These are phyloP conservation scores for Dentiscutata heterogama DNA, from an alignment of 371 early-diverging fungal genomes.

Conservation along the genomic window DNA sequence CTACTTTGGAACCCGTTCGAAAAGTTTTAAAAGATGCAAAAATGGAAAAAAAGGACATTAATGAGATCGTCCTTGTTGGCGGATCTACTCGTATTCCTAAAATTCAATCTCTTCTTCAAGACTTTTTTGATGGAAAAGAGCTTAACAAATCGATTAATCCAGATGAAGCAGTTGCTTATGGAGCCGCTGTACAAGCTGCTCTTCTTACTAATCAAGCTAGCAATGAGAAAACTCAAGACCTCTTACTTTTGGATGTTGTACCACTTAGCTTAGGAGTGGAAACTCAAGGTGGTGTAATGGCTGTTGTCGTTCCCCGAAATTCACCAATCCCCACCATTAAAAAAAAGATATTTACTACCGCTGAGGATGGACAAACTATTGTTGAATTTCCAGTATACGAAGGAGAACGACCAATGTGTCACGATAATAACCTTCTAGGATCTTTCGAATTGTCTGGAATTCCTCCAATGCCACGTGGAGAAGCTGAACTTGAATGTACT, in stretches of 20 bases:
- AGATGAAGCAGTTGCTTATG: constrained; percentile 96
- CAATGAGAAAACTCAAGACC: constrained; percentile 73
- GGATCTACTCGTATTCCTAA: constrained; percentile 99
- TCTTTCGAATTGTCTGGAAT: constrained; percentile 90
- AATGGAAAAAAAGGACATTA: constrained; percentile 70
- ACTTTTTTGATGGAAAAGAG: constrained; percentile 91
- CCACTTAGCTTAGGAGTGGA: constrained; percentile 95
- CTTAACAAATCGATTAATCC: constrained; percentile 92
- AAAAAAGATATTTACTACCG: constrained; percentile 94
- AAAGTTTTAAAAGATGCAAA: constrained; percentile 77
- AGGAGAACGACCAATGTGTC: constrained; percentile 92
- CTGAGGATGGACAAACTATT: constrained; percentile 93
- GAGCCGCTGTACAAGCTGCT: constrained; percentile 95
- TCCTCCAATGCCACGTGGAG: constrained; percentile 91
- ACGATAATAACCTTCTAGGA: constrained; percentile 95
- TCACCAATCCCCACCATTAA: constrained; percentile 92
- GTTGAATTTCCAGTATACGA: constrained; percentile 95
- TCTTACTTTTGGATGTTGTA: constrained; percentile 89
- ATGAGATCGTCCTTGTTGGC: constrained; percentile 96
- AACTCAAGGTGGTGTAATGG: constrained; percentile 91
- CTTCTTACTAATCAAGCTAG: constrained; percentile 80
- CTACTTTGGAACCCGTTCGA: constrained; percentile 80
- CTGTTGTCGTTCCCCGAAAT: constrained; percentile 86
- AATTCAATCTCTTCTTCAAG: constrained; percentile 90
- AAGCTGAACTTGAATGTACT: constrained; percentile 92